Evolutionary conservation across 805 yeast species (phyloP), one percentile per base, ranked within the genome.

Genomic region (Metschnikowia lunata): DNA sequence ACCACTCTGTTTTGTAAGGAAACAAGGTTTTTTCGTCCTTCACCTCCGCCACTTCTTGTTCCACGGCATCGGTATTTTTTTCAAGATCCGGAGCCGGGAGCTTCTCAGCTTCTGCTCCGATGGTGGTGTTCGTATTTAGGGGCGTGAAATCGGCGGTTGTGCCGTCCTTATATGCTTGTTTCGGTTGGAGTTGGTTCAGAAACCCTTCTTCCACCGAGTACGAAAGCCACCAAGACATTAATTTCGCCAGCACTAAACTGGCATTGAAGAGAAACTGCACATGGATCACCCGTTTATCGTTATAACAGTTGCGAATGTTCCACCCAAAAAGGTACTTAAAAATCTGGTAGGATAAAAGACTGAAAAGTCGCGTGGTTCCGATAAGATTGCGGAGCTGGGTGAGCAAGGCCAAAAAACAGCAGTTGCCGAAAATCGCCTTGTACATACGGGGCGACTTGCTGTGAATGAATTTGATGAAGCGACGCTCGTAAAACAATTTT

Each of bases 221-320:
- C 35, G 71, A 62, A 15, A 89, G 68, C 98, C 98, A 91, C 97
- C 98, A 93, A 37, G 79, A 74, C 96, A 91, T 89, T 45, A 87
- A 69, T 51, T 81, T 79, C 1, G 88, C 74, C 26, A 95, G 83
- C 12, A 90, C 84, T 60, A 79, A 85, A 6, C 85, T 87, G 0
- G 96, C 96, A 3, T 95, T 84, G 60, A 88, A 90, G 6, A 90
- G 64, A 50, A 91, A 89, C 63, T 87, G 88, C 30, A 90, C 72
- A 48, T 79, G 77, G 55, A 91, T 72, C 23, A 88, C 66, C 26
- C 73, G 66, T 26, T 65, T 69, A 58, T 89, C 85, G 84, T 55
- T 44, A 37, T 66, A 66, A 67, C 97, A 93, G 27, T 85, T 69
- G 11, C 62, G 61, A 55, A 88, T 95, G 58, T 76, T 79, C 98